Evolutionary conservation across 805 yeast genomes (phyloP), one percentile per base, ranked within the genome.

Genomic region (Maudiozyma saulgeensis): DNA sequence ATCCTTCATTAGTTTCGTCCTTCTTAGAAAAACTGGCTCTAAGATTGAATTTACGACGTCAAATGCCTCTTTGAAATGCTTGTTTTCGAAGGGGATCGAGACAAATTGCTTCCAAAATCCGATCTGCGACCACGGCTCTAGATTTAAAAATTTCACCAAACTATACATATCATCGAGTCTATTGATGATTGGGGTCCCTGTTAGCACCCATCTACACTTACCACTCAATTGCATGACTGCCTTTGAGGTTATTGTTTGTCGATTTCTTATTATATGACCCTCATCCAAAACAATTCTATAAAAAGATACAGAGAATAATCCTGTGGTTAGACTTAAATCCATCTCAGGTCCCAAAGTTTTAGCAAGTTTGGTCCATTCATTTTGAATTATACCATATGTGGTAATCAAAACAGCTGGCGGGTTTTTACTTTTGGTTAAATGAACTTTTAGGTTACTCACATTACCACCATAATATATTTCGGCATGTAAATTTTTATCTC

Each of bases 171-270:
- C 98, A 63, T 91, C 97, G 9, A 91, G 70, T 53, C 90, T 70
- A 64, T 90, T 90, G 39, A 89, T 84, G 28, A 90, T 86, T 0
- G 98, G 97, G 0, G 98, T 90, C 7, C 98, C 98, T 0, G 97
- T 88, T 44, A 91, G 70, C 3, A 84, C 73, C 98, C 98, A 90
- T 52, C 80, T 79, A 45, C 93, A 72, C 18, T 73, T 70, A 57
- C 87, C 80, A 9, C 68, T 59, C n/a, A 90, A 60, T 21, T 78
- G 84, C 64, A 78, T 79, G 7, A 89, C 75, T 0, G 97, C 84
- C 54, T 81, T 82, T 0, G 96, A 81, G 0, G 96, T 83, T 51
- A 82, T 82, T 1, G 96, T 81, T 43, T 76, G 69, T 58, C 90
- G 73, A 63, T 89, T 90, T 59, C 95, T 74, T 51, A 90, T 90